A percentile compares a stretch with the other conserved stretches of the same genome.
Conservation (phyloP, 2,329 filamentous ascomycete species). For the Colletotrichum eremochloae region DNA sequence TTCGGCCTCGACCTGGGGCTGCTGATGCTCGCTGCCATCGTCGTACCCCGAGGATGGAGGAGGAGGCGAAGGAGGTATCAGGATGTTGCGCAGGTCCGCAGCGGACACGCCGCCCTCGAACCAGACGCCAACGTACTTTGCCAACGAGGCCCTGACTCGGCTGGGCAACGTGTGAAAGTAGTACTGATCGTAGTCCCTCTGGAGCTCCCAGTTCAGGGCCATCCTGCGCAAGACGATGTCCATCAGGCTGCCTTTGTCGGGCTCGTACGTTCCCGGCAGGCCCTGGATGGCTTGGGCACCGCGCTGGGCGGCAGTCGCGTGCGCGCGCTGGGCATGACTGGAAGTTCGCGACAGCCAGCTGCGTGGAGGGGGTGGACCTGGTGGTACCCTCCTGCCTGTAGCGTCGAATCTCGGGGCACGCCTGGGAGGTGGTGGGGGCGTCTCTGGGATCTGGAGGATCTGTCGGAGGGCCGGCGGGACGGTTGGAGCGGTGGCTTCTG, state of each 20-base stretch:
- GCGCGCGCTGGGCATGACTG: constrained; percentile 38
- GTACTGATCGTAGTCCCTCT: constrained; percentile 68
- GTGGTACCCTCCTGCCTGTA: constrained; percentile 65
- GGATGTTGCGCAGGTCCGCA: constrained; percentile 63
- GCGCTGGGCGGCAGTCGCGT: constrained; percentile 24
- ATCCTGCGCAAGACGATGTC: constrained; percentile 65
- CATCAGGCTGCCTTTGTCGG: constrained; percentile 62
- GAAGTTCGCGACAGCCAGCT: constrained; percentile 63
- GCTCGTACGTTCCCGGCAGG: constrained; percentile 62
- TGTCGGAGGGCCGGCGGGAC: constrained; percentile 71
- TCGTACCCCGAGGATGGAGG: constrained; percentile 44
- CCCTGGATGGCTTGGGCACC: constrained; percentile 41
- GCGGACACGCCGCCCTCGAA: constrained; percentile 62
- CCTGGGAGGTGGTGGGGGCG: constrained; percentile 64
- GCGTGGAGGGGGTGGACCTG: constrained; percentile 70
- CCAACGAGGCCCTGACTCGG: constrained; percentile 64
- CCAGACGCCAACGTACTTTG: constrained; percentile 63
- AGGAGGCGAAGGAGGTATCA: constrained; percentile 48
- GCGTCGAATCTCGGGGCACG: constrained; percentile 59
- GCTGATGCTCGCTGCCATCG: constrained; percentile 33
- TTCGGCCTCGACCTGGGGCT: constrained; percentile 45
- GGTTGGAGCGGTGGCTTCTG: constrained; percentile 45
- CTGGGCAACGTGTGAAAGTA: constrained; percentile 69
- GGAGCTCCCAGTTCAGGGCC: constrained; percentile 67
- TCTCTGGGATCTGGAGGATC: constrained; percentile 71